phyloP scores from a whole-genome alignment of 1,284 basidiomycete species.

The Phaffia rhodozyma region DNA sequence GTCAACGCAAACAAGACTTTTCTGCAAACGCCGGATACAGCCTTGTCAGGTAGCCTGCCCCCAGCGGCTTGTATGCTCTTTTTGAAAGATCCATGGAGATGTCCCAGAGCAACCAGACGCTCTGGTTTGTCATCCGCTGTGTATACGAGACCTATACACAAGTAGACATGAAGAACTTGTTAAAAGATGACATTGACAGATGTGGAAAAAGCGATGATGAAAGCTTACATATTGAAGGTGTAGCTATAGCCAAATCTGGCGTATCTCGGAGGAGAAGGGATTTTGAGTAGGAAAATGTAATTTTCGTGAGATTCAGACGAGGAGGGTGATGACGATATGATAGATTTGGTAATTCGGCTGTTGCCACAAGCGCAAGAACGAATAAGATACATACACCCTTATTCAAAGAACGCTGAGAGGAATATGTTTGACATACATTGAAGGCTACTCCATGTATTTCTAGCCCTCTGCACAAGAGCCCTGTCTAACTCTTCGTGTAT shows the following conservation, averaged over 20 bases:
- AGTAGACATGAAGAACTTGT: not conserved
- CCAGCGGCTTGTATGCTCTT: not conserved
- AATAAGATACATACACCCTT: constrained; percentile 9
- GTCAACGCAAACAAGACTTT: not conserved
- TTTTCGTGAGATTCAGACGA: constrained; percentile 45
- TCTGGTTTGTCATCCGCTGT: not conserved
- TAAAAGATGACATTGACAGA: not conserved
- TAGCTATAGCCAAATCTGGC: not conserved
- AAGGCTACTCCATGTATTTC: constrained; percentile 14
- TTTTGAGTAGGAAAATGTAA: constrained; percentile 51
- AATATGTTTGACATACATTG: constrained; percentile 14
- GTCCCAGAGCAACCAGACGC: not conserved
- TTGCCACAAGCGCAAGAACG: not conserved
- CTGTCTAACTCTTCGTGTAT: constrained; percentile 49
- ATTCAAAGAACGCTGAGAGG: constrained; percentile 31
- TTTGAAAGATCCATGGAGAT: not conserved
- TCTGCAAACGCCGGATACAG: not conserved
- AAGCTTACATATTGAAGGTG: not conserved
- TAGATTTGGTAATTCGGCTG: constrained; percentile 34
- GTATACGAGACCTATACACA: not conserved
- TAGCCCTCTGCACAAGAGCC: constrained; percentile 35
- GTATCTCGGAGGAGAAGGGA: constrained; percentile 24
- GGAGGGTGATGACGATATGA: constrained; percentile 44
- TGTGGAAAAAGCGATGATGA: not conserved
- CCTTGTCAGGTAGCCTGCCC: not conserved